Conservation (phyloP, 345 rosid genomes). For the Citrus trifoliata region DNA sequence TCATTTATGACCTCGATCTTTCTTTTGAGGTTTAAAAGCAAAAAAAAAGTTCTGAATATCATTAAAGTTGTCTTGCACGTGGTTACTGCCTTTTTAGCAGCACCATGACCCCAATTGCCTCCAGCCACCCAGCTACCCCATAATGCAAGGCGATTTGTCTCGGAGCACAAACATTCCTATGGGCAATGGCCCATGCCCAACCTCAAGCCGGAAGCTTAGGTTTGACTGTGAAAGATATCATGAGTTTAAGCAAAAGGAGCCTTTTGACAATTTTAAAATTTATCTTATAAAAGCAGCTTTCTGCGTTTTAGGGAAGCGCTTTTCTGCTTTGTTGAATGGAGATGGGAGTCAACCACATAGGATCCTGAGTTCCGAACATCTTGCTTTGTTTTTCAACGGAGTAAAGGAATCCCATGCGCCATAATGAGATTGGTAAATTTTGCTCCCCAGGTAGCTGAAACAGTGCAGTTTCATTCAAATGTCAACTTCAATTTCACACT, state of each 20-base stretch:
- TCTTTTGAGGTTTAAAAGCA: neutral
- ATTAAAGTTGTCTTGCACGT: conserved; percentile 11
- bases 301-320: neutral
- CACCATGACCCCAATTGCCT: neutral
- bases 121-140: neutral
- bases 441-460: neutral
- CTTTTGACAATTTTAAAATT: neutral
- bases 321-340: neutral
- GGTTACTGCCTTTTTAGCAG: neutral
- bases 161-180: neutral
- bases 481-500: neutral
- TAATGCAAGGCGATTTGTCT: neutral
- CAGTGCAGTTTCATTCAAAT: neutral
- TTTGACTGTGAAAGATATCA: neutral
- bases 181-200: neutral
- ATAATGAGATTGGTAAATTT: neutral
- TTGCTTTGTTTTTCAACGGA: neutral
- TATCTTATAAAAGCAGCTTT: neutral
- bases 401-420: neutral
- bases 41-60: neutral
- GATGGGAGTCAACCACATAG: conserved; percentile 3
- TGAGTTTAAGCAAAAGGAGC: neutral
- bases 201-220: neutral
- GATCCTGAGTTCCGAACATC: neutral
- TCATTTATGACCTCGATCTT: conserved; percentile 4